Base-by-base conservation (phyloP, 2,329 filamentous ascomycete genomes). In the Lizonia empirigonia region DNA sequence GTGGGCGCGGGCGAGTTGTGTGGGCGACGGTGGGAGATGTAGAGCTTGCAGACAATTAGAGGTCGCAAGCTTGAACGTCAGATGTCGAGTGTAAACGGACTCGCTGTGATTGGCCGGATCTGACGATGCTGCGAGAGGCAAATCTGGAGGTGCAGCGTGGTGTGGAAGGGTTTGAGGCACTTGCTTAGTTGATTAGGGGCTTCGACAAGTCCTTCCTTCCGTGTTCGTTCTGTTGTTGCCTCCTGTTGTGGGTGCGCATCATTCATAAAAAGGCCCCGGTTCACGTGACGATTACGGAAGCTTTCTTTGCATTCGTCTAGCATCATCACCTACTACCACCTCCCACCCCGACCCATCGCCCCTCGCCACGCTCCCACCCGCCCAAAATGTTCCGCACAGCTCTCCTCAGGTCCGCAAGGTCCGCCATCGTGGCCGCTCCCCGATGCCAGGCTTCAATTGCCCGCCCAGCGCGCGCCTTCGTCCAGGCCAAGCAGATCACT, bases 301-400 rank as follows among this genome's bases (percentile, higher is more conserved):
- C 53, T 53, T 48, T 59, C 39, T 44, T 53, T 53, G 56, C 50
- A 58, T 44, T 54, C 51, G 56, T 58, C 56, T 49, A 67, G 54
- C 58, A 64, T 60, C 60, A 60, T 60, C 59, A 59, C 57, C 56
- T 23, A 36, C 38, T 13, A 15, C 50, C 16, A 44, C 50, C 34
- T 48, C 44, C 39, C 34, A 47, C 37, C 60, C 59, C 56, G 58
- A 58, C 60, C 42, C 56, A 60, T 53, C 58, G 50, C 58, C 51
- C 60, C 49, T 57, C 54, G 40, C 56, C 58, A 44, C 41, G 40
- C 54, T 45, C 50, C 40, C 50, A 60, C 55, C 48, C 61, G 39
- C 59, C 67, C 79, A 85, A 69, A 62, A 97, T 97, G 93, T 91
- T 97, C 83, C 90, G 93, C 80, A 86, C 89, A 77, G 87, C 89